A percentile compares a stretch with the other conserved stretches of the same genome.
phyloP scores from a whole-genome alignment of 2,329 filamentous ascomycete genomes.

The Coniochaeta hoffmannii region DNA sequence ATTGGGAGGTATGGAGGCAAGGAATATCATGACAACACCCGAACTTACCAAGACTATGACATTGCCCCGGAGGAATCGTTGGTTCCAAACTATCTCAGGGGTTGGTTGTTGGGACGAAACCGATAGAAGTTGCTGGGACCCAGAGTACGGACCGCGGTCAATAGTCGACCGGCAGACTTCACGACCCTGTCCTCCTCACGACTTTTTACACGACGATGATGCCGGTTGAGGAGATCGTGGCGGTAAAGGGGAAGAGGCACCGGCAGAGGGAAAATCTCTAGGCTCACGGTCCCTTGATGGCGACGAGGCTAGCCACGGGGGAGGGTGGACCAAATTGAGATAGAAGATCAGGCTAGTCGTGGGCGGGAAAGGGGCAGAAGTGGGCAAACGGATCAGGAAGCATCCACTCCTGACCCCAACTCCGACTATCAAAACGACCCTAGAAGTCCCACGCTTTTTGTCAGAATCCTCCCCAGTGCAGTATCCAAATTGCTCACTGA shows the following conservation, averaged over 20 bases:
- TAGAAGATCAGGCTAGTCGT: neutral
- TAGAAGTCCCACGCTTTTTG: neutral
- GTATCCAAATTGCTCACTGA: too few relatives aligned
- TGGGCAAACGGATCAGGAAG: neutral
- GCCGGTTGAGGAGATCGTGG: neutral
- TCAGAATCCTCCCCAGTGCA: neutral
- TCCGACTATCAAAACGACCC: neutral
- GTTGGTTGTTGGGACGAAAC: neutral
- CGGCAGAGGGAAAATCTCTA: neutral
- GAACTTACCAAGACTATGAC: neutral
- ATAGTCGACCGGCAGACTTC: neutral
- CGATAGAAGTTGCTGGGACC: too few relatives aligned
- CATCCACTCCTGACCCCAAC: neutral
- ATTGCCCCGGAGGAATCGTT: neutral
- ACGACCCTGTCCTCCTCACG: neutral
- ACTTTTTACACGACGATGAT: neutral
- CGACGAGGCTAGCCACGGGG: neutral
- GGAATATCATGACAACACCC: neutral
- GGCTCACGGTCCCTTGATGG: neutral
- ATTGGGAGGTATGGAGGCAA: neutral
- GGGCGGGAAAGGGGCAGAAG: slow-evolving; percentile 1
- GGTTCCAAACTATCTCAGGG: neutral
- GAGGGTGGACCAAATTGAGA: neutral
- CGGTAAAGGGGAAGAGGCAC: neutral
- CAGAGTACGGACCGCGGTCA: neutral